A percentile compares a stretch with the other conserved stretches of the same genome.
Conservation (phyloP, 257 asterid species). For the Capsicum baccatum region DNA sequence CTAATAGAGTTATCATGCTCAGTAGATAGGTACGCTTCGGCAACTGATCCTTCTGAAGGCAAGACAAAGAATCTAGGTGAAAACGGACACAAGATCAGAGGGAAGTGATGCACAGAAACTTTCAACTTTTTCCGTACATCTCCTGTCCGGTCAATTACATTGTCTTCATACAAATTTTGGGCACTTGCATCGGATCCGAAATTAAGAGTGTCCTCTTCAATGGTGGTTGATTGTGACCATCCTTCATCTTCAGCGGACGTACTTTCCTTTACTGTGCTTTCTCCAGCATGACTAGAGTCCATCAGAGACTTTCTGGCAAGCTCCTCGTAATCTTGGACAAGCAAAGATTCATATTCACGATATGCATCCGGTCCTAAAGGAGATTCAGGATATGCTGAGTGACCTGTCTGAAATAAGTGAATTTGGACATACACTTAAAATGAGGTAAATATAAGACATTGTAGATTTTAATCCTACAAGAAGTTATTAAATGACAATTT, state of each 20-base stretch:
- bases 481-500: background rate
- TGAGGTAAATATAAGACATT: conserved; percentile 20
- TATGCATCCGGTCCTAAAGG: conserved; percentile 99
- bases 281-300: conserved; percentile 41
- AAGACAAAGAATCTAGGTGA: conserved; percentile 91
- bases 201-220: conserved; percentile 53
- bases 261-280: conserved; percentile 42
- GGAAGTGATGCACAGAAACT: conserved; percentile 85
- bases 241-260: conserved; percentile 65
- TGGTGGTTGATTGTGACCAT: conserved; percentile 68
- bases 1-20: conserved; percentile 84
- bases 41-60: conserved; percentile 96
- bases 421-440: conserved; percentile 22
- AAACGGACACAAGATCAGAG: conserved; percentile 83
- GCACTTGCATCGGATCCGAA: conserved; percentile 46
- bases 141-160: conserved; percentile 45
- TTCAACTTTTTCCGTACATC: conserved; percentile 62
- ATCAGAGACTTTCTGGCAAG: conserved; percentile 58
- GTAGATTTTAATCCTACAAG: background rate
- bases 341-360: conserved; percentile 82
- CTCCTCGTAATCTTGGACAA: conserved; percentile 92
- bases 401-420: conserved; percentile 65
- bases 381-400: conserved; percentile 93
- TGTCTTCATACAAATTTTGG: conserved; percentile 45
- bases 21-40: conserved; percentile 79